A percentile compares a stretch with the other conserved stretches of the same genome.
phyloP scores from a whole-genome alignment of 2,329 filamentous ascomycete species.

The Fusarium odoratissimum region DNA sequence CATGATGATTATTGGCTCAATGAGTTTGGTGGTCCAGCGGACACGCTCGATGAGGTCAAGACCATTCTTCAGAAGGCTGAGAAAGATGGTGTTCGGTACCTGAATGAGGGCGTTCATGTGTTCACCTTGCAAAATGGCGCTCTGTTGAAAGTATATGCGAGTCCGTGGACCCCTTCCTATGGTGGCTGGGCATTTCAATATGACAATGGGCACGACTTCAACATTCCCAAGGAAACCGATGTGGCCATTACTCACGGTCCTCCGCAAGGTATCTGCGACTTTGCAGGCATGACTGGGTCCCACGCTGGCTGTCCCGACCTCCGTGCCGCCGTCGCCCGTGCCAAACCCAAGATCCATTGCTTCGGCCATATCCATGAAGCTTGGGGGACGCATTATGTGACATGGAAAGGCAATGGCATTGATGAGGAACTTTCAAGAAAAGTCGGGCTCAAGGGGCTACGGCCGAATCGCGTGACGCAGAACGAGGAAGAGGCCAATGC shows the following conservation, averaged over 20 bases:
- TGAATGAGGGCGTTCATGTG: slow-evolving; percentile 60
- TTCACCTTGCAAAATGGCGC: slow-evolving; percentile 64
- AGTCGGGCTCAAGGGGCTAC: slow-evolving; percentile 50
- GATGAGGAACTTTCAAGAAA: slow-evolving; percentile 54
- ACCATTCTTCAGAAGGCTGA: slow-evolving; percentile 53
- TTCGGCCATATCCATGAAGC: slow-evolving; percentile 71
- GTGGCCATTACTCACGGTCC: slow-evolving; percentile 68
- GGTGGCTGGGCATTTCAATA: slow-evolving; percentile 65
- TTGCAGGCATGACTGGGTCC: slow-evolving; percentile 35
- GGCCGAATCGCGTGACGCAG: slow-evolving; percentile 35
- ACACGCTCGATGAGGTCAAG: slow-evolving; percentile 50
- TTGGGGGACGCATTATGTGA: slow-evolving; percentile 66
- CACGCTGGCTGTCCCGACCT: slow-evolving; percentile 58
- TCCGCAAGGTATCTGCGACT: slow-evolving; percentile 63
- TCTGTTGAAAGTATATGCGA: slow-evolving; percentile 61
- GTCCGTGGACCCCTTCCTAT: slow-evolving; percentile 61
- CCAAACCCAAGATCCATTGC: slow-evolving; percentile 62
- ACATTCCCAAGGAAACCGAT: slow-evolving; percentile 53
- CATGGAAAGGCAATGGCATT: slow-evolving; percentile 59
- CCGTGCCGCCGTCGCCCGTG: slow-evolving; percentile 57
- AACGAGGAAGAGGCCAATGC: slow-evolving; percentile 8
- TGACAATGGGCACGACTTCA: slow-evolving; percentile 53
- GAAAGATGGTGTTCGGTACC: slow-evolving; percentile 56
- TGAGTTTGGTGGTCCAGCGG: slow-evolving; percentile 1
- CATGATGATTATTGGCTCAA: slow-evolving; percentile 45